Evolutionary conservation across 345 rosid species (phyloP).

Genomic region (Cochlearia excelsa): DNA sequence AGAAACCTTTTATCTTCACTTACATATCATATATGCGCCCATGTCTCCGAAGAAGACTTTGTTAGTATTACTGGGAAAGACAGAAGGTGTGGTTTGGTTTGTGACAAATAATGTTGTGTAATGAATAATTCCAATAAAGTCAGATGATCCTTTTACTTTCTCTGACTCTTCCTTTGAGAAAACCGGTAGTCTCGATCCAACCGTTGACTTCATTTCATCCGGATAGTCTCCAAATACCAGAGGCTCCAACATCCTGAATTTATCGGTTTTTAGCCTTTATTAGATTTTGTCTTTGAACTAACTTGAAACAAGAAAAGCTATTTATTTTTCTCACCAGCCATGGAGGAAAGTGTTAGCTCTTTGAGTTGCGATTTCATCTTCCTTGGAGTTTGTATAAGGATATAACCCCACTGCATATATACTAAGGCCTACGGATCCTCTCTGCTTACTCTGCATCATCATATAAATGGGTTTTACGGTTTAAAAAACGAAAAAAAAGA

Average conservation of each 20-base stretch:
- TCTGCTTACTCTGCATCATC: constrained; percentile 44
- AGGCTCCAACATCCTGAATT: constrained; percentile 53
- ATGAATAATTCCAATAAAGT: constrained; percentile 53
- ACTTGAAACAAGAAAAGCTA: too few species aligned
- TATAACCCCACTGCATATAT: constrained; percentile 31
- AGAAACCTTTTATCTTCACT: neutral
- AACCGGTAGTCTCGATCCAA: constrained; percentile 57
- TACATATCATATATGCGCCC: constrained; percentile 32
- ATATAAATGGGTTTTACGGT: neutral
- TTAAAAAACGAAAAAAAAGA: constrained; percentile 1
- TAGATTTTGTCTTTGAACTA: too few species aligned
- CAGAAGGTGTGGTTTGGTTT: constrained; percentile 19
- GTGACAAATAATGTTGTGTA: constrained; percentile 30
- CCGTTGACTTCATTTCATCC: constrained; percentile 49
- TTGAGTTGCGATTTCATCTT: constrained; percentile 43
- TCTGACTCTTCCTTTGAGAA: constrained; percentile 53
- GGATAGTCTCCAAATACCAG: constrained; percentile 72
- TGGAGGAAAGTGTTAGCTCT: constrained; percentile 41
- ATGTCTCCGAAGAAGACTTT: constrained; percentile 35
- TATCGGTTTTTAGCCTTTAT: too few species aligned
- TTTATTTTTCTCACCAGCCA: constrained; percentile 41
- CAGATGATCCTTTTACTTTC: constrained; percentile 49
- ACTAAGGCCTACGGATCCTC: constrained; percentile 45
- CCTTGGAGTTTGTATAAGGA: constrained; percentile 45
- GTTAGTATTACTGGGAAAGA: too few species aligned